phyloP scores from a whole-genome alignment of 129 eudicot species.

The Arctium minus region DNA sequence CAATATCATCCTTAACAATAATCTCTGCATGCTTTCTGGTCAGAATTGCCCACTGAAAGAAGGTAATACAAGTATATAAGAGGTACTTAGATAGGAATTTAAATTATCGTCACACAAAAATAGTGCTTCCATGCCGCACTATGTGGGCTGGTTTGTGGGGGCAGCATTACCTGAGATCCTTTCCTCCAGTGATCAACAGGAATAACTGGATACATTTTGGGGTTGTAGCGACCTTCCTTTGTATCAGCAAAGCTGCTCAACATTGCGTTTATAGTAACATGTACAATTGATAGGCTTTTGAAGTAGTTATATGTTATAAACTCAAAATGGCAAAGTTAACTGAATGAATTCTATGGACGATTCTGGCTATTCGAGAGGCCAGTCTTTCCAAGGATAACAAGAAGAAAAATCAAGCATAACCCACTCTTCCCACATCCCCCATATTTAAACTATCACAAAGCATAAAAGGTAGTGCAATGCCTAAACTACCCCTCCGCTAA shows the following conservation, averaged over 20 bases:
- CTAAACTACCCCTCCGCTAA: too few species aligned
- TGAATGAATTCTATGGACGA: too few species aligned
- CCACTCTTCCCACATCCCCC: too few species aligned
- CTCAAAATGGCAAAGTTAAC: too few species aligned
- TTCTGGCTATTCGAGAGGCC: too few species aligned
- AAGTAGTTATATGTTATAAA: background rate
- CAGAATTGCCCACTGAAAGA: slow-evolving; percentile 84
- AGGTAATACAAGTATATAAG: slow-evolving; percentile 2
- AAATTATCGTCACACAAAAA: background rate
- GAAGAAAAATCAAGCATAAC: too few species aligned
- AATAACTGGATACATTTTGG: slow-evolving; percentile 87
- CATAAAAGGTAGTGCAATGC: too few species aligned
- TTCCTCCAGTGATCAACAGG: slow-evolving; percentile 81
- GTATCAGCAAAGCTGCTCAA: slow-evolving; percentile 78
- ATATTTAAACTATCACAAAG: too few species aligned
- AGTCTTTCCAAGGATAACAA: too few species aligned
- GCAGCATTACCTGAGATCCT: slow-evolving; percentile 84
- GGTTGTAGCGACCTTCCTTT: slow-evolving; percentile 96
- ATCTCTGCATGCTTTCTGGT: slow-evolving; percentile 74
- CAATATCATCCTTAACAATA: slow-evolving; percentile 51
- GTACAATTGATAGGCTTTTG: background rate
- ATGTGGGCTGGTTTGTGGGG: slow-evolving; percentile 7
- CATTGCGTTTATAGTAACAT: background rate
- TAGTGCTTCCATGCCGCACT: background rate
- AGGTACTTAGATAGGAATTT: background rate